Percentiles rank a stretch among this genome's conserved stretches.
These are phyloP conservation scores for Fusarium sublunatum DNA, from an alignment of 2,329 filamentous ascomycete genomes.

Conservation along the genomic window DNA sequence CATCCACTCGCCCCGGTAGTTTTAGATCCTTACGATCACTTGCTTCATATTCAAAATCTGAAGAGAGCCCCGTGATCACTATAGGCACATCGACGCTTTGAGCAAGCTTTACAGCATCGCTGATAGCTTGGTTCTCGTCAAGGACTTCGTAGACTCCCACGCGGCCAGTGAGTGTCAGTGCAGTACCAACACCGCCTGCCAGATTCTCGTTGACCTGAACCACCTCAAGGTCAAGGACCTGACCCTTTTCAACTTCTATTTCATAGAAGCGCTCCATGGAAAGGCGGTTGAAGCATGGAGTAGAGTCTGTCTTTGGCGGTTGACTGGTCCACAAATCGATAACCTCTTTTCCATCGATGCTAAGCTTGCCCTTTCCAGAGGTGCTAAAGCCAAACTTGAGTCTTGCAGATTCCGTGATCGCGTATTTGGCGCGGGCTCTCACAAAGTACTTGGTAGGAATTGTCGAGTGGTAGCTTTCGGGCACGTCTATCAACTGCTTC, in stretches of 20 bases:
- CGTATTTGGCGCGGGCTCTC: conserved; percentile 25
- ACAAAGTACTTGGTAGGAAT: conserved; percentile 35
- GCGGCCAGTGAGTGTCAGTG: conserved; percentile 33
- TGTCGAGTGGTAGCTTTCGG: conserved; percentile 27
- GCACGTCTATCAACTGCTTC: conserved; percentile 37
- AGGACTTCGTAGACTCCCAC: conserved; percentile 36
- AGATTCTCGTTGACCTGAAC: conserved; percentile 39
- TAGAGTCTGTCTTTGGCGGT: conserved; percentile 48
- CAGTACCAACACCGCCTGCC: conserved; percentile 37
- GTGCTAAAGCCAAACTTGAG: conserved; percentile 50
- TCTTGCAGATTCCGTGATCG: not conserved
- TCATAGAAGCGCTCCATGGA: conserved; percentile 38
- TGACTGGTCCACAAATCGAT: conserved; percentile 50
- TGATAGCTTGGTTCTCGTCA: conserved; percentile 48
- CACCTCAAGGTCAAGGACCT: conserved; percentile 29
- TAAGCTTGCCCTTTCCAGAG: conserved; percentile 51
- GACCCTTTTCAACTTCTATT: conserved; percentile 5
- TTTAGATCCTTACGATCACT: conserved; percentile 77
- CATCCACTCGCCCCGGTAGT: conserved; percentile 69
- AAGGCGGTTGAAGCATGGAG: conserved; percentile 49
- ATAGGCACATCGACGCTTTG: conserved; percentile 66
- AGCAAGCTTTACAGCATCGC: conserved; percentile 45
- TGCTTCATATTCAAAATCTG: conserved; percentile 57
- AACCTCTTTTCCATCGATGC: conserved; percentile 48
- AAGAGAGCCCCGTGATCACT: conserved; percentile 65